Base-by-base conservation (phyloP, 163 green algal genomes). In the Picocystis sp. region DNA sequence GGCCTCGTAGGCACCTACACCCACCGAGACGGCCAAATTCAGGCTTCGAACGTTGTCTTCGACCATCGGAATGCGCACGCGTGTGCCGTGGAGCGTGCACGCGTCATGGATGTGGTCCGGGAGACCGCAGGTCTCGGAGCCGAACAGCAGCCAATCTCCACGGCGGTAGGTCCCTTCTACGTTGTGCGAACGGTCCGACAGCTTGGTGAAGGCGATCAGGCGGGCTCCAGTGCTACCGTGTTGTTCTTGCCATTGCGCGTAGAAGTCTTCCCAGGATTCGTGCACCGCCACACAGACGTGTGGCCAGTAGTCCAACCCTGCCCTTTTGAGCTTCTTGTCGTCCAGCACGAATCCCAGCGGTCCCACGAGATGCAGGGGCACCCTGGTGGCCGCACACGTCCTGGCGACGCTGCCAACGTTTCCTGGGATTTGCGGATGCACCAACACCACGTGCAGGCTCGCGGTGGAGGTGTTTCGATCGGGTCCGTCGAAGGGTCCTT, bases 111-210 rank as follows among this genome's bases (percentile, higher is more conserved):
- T 43, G 61, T 83, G 63, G 8, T 69, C 22, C 1, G 82, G 84
- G 17, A 95, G 71, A 0, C 86, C 86, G 3, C 57, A 73, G 1
- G 77, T 89, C 50, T 95, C 86, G 9, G 80, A 70, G 0, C 87
- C 85, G 80, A 93, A 94, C 45, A 94, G 45, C n/a, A 94, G 71
- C 78, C 78, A 93, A 41, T 86, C 77, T 42, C 5, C 77, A 68
- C 52, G 50, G 0, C 52, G 52, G 51, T 89, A 92, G 15, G 43
- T 38, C 23, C 79, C 69, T 62, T 79, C 59, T 42, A 12, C 29
- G 8, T 38, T 5, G 29, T 38, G 29, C 29, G 29, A 38, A 12
- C 8, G 29, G 5, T 38, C 29, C 29, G 29, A 38, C 29, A 38
- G 29, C 8, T 38, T 38, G 29, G 29, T 38, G 29, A 38, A 38